Percentiles rank a stretch among this genome's conserved stretches.
Evolutionary conservation across 2,329 filamentous ascomycete genomes (phyloP).

Genomic region (Claviceps citrina): DNA sequence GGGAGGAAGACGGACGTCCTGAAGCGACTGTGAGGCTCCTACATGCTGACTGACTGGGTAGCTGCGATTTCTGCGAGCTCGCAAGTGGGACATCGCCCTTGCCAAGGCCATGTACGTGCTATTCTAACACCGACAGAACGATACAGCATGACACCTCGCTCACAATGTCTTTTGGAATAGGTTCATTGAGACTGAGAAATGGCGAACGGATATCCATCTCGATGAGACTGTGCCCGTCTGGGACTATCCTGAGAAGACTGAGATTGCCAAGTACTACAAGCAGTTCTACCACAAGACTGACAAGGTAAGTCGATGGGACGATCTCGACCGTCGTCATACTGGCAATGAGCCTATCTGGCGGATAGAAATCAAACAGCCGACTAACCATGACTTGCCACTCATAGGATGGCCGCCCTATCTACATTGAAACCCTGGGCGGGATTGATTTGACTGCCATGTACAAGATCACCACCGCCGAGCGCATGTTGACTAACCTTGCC

Average conservation of each 20-base stretch:
- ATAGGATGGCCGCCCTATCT: slow-evolving; percentile 91
- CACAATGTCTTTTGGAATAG: slow-evolving; percentile 28
- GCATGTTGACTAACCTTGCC: slow-evolving; percentile 92
- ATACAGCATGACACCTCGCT: not conserved
- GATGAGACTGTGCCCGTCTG: slow-evolving; percentile 68
- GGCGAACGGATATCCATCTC: slow-evolving; percentile 75
- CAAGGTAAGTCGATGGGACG: slow-evolving; percentile 35
- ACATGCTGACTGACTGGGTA: slow-evolving; percentile 21
- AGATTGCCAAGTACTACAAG: slow-evolving; percentile 83
- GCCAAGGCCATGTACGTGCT: slow-evolving; percentile 73
- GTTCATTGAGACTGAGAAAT: slow-evolving; percentile 82
- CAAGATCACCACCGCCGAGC: slow-evolving; percentile 81
- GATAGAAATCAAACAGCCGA: not conserved
- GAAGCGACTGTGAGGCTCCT: too few relatives aligned
- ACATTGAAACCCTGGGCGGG: slow-evolving; percentile 90
- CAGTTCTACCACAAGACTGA: slow-evolving; percentile 99
- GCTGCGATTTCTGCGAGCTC: slow-evolving; percentile 80
- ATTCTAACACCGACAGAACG: not conserved
- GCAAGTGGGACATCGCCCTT: slow-evolving; percentile 80
- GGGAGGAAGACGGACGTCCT: too few relatives aligned
- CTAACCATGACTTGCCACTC: not conserved
- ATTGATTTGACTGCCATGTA: slow-evolving; percentile 82
- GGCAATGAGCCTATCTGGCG: not conserved
- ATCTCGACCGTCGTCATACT: not conserved
- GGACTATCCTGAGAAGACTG: slow-evolving; percentile 70